phyloP scores from a whole-genome alignment of 139 green algal species.

The Picochlorum sp. region DNA sequence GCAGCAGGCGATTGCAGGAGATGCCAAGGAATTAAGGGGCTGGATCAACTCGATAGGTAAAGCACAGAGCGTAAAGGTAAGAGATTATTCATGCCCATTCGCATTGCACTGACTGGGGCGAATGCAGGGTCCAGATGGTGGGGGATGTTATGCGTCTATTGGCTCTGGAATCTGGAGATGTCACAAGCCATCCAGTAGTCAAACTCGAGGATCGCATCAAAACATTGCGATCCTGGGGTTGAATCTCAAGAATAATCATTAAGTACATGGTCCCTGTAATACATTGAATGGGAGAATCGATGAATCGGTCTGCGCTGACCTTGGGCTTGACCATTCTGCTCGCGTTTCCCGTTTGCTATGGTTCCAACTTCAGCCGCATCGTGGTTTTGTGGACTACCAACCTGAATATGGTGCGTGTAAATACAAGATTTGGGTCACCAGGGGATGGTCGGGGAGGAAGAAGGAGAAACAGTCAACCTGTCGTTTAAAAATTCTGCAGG shows the following conservation, averaged over 20 bases:
- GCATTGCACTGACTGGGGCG: slow-evolving; percentile 83
- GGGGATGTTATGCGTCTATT: slow-evolving; percentile 69
- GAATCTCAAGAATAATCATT: slow-evolving; percentile 4
- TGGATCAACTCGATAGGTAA: slow-evolving; percentile 93
- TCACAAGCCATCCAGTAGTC: slow-evolving; percentile 39
- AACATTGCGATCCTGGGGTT: slow-evolving; percentile 42
- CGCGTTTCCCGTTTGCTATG: too few species aligned
- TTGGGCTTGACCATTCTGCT: too few species aligned
- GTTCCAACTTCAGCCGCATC: too few species aligned
- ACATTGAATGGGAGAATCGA: too few species aligned
- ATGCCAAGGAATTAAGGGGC: slow-evolving; percentile 62
- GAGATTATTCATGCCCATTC: slow-evolving; percentile 94
- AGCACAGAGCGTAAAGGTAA: slow-evolving; percentile 94
- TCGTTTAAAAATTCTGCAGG: too few species aligned
- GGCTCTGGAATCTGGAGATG: slow-evolving; percentile 46
- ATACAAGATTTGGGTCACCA: too few species aligned
- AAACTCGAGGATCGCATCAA: slow-evolving; percentile 60
- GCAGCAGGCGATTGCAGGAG: slow-evolving; percentile 48
- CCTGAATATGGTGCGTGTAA: too few species aligned
- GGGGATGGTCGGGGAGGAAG: too few species aligned
- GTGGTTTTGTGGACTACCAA: too few species aligned
- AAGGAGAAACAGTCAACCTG: too few species aligned
- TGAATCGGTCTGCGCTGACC: too few species aligned
- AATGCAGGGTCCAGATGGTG: slow-evolving; percentile 80
- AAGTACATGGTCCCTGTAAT: slow-evolving; percentile 1